phyloP scores from a whole-genome alignment of 257 asterid genomes.

The Ocimum tenuiflorum region DNA sequence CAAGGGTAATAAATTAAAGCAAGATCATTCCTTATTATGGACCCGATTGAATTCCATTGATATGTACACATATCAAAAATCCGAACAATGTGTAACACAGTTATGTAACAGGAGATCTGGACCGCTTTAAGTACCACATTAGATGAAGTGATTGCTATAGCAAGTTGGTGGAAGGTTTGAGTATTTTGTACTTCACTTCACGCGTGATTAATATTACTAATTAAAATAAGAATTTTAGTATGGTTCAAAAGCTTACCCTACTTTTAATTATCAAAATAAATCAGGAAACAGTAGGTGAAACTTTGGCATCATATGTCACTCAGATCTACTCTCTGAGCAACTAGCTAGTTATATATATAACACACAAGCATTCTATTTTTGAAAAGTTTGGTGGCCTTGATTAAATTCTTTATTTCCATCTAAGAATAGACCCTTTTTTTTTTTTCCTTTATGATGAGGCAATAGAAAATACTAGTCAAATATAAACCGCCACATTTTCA shows the following conservation, averaged over 20 bases:
- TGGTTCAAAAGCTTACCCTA: neutral
- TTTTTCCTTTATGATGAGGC: neutral
- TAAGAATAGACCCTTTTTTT: neutral
- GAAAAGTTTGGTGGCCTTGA: neutral
- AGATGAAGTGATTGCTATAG: neutral
- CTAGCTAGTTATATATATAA: neutral
- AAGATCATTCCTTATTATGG: no score
- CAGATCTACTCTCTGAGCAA: neutral
- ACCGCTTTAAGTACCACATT: no score
- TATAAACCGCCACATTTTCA: no score
- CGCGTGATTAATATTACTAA: neutral
- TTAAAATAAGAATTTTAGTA: neutral
- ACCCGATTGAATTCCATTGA: no score
- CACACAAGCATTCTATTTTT: neutral
- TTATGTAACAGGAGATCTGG: no score
- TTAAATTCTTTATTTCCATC: neutral
- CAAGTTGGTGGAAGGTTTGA: neutral
- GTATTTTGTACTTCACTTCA: neutral
- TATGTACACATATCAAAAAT: no score
- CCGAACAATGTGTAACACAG: no score
- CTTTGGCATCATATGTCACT: neutral
- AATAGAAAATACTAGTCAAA: no score
- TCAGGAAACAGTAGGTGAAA: slow-evolving; percentile 3
- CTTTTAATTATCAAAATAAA: neutral
- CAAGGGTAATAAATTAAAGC: no score